Evolutionary conservation across 176 grass and related monocot species (phyloP).

Genomic region (Bolboschoenus planiculmis): DNA sequence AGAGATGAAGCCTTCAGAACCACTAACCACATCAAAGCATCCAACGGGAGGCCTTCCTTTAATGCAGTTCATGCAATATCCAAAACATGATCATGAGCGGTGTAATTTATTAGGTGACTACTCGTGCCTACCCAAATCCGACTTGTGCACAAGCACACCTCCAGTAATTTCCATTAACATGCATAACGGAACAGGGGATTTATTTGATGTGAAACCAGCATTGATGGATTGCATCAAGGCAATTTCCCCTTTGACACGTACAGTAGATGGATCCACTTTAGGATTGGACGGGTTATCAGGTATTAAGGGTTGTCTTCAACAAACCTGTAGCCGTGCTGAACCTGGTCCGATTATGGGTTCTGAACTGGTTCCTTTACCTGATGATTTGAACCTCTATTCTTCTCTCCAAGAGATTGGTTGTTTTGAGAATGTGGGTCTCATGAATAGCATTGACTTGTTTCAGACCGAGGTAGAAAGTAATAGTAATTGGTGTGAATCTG

Average conservation of each 20-base stretch:
- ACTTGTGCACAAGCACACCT: conserved; percentile 36
- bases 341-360: conserved; percentile 30
- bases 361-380: conserved; percentile 49
- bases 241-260: conserved; percentile 49
- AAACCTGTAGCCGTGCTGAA: conserved; percentile 34
- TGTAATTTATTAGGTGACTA: conserved; percentile 68
- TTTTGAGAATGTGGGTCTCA: conserved; percentile 59
- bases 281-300: conserved; percentile 43
- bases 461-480: conserved; percentile 45
- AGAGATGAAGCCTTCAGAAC: conserved; percentile 48
- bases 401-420: conserved; percentile 49
- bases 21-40: conserved; percentile 41
- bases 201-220: conserved; percentile 54
- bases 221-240: conserved; percentile 49
- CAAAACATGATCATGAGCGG: conserved; percentile 62
- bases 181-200: conserved; percentile 34
- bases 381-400: conserved; percentile 47
- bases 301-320: conserved; percentile 42
- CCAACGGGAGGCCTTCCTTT: conserved; percentile 37
- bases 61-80: conserved; percentile 81
- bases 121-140: conserved; percentile 65
- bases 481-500: conserved; percentile 79
- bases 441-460: conserved; percentile 57
- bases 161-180: conserved; percentile 42
- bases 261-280: conserved; percentile 55